These are phyloP conservation scores for Metschnikowia bowlesiae DNA, from an alignment of 805 yeast species.

Conservation along the genomic window DNA sequence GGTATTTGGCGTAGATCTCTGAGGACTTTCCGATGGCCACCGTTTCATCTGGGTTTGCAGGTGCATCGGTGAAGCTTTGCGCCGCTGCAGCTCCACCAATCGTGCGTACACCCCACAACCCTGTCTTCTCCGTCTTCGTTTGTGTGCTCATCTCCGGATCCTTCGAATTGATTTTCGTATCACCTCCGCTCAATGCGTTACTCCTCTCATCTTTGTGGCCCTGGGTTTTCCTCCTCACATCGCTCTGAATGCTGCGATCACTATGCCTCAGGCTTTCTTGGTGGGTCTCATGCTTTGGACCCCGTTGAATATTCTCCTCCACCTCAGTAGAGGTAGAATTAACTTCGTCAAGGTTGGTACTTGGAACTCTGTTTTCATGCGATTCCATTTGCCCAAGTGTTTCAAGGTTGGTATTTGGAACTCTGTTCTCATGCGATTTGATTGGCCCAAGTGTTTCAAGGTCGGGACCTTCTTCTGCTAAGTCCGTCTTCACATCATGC, in stretches of 20 bases:
- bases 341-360: neutral
- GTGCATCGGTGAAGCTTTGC: neutral
- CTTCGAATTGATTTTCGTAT: too few species aligned
- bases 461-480: too few species aligned
- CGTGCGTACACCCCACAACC: neutral
- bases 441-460: neutral
- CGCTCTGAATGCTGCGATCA: neutral
- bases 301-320: neutral
- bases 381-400: neutral
- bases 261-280: neutral
- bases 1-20: slow-evolving; percentile 10
- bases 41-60: slow-evolving; percentile 1
- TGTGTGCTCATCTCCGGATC: too few species aligned
- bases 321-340: neutral
- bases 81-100: neutral
- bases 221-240: neutral
- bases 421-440: neutral
- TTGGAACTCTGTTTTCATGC: neutral
- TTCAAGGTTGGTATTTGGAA: neutral
- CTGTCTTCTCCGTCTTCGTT: neutral
- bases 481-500: too few species aligned
- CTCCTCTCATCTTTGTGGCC: neutral
- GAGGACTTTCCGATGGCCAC: slow-evolving; percentile 1
- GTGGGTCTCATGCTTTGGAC: neutral
- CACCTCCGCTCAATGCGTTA: neutral